Conservation (phyloP, 2,329 filamentous ascomycete species). For the Dryadomyces quercus-mongolicae region DNA sequence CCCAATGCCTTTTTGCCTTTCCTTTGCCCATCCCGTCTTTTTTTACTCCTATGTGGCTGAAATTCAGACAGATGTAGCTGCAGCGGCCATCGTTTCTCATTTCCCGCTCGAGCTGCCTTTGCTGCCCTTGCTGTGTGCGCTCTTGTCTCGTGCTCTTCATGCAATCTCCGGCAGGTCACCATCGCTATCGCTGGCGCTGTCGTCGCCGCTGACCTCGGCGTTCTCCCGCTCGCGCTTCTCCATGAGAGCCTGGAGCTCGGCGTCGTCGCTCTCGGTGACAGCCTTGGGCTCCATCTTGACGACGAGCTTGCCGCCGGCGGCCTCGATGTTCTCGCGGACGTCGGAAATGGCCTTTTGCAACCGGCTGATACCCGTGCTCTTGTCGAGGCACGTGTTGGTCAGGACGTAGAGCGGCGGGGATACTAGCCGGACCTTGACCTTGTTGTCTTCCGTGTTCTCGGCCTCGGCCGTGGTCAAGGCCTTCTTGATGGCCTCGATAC, state of each 20-base stretch:
- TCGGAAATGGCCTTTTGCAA: slow-evolving; percentile 84
- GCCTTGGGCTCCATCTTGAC: slow-evolving; percentile 99
- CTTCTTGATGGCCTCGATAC: slow-evolving; percentile 94
- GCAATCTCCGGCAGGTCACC: slow-evolving; percentile 50
- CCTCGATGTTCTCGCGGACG: slow-evolving; percentile 69
- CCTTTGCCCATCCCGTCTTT: not conserved
- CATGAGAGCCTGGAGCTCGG: slow-evolving; percentile 94
- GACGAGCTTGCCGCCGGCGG: slow-evolving; percentile 64
- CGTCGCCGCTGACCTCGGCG: slow-evolving; percentile 92
- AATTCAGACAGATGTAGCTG: too few relatives aligned
- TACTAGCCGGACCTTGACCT: slow-evolving; percentile 98
- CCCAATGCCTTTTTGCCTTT: not conserved
- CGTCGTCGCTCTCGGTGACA: slow-evolving; percentile 96
- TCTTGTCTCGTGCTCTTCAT: not conserved
- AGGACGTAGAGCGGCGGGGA: slow-evolving; percentile 94
- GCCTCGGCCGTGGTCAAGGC: slow-evolving; percentile 86
- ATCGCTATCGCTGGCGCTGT: slow-evolving; percentile 90
- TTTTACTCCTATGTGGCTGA: not conserved
- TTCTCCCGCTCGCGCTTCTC: slow-evolving; percentile 98
- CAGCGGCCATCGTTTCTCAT: too few relatives aligned
- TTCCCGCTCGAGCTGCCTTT: too few relatives aligned
- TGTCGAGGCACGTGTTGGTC: slow-evolving; percentile 91
- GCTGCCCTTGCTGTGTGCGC: not conserved
- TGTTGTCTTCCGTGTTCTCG: slow-evolving; percentile 80
- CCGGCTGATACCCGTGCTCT: slow-evolving; percentile 69